Percentiles rank a stretch among this genome's conserved stretches.
Evolutionary conservation across 352 stramenopile genomes (phyloP).

Genomic region (Elongisporangium anandrum): DNA sequence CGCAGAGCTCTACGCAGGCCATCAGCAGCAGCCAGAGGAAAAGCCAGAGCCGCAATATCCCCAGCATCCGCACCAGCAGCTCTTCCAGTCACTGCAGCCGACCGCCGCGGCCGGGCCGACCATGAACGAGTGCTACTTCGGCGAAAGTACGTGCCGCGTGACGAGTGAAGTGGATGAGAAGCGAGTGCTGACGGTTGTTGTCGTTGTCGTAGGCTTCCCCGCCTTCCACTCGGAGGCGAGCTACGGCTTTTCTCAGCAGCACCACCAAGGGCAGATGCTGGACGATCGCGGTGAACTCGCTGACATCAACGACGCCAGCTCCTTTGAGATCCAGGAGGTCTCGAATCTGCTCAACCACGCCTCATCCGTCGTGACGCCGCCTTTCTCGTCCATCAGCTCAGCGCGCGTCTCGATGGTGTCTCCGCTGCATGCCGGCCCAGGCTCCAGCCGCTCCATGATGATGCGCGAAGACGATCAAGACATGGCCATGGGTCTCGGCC

Average conservation of each 20-base stretch:
- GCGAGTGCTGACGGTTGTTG: background rate
- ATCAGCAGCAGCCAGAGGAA: background rate
- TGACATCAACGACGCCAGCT: background rate
- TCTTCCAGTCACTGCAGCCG: constrained; percentile 1
- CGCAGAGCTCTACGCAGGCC: background rate
- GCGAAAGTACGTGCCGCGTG: constrained; percentile 3
- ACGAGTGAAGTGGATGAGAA: background rate
- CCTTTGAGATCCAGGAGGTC: constrained; percentile 8
- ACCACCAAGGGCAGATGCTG: constrained; percentile 4
- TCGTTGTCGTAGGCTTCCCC: constrained; percentile 4
- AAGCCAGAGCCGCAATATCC: constrained; percentile 3
- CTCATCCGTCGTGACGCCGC: constrained; percentile 9
- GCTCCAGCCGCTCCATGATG: background rate
- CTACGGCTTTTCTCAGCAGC: constrained; percentile 5
- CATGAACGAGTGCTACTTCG: constrained; percentile 9
- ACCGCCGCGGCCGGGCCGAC: background rate
- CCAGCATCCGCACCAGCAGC: constrained; percentile 4
- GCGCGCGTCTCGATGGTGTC: constrained; percentile 10
- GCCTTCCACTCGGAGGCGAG: constrained; percentile 3
- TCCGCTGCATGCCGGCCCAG: constrained; percentile 5
- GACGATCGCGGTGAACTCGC: constrained; percentile 8
- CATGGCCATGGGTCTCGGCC: background rate
- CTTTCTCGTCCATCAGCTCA: constrained; percentile 7
- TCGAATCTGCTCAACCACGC: constrained; percentile 10
- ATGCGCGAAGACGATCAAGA: background rate